A percentile compares a stretch with the other conserved stretches of the same genome.
Evolutionary conservation across 768 basidiomycete species (phyloP).

Genomic region (Tulasnella sp.): DNA sequence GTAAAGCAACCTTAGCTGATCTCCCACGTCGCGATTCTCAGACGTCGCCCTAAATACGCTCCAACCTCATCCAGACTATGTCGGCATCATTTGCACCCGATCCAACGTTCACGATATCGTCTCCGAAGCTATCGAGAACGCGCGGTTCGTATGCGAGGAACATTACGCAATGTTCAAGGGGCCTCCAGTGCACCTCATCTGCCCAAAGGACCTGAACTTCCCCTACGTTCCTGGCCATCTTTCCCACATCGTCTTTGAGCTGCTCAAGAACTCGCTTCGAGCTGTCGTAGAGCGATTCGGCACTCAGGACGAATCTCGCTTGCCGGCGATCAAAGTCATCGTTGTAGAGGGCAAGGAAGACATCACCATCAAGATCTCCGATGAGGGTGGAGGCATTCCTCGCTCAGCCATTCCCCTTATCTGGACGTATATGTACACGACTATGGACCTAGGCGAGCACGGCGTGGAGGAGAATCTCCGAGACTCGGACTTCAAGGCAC

Average conservation of each 20-base stretch:
- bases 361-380: constrained; percentile 98
- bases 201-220: constrained; percentile 82
- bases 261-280: constrained; percentile 95
- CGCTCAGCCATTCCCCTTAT: constrained; percentile 87
- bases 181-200: constrained; percentile 95
- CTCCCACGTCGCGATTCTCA: constrained; percentile 42
- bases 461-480: constrained; percentile 61
- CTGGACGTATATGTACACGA: constrained; percentile 99
- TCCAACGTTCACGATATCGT: constrained; percentile 96
- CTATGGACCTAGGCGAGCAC: constrained; percentile 59
- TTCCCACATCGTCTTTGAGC: constrained; percentile 96
- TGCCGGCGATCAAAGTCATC: constrained; percentile 90
- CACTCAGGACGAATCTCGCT: constrained; percentile 71
- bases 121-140: constrained; percentile 98
- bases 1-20: not conserved
- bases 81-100: constrained; percentile 96
- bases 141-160: constrained; percentile 83
- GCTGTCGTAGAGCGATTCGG: constrained; percentile 95
- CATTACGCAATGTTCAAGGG: constrained; percentile 93
- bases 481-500: constrained; percentile 90
- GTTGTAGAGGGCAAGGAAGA: constrained; percentile 96
- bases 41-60: constrained; percentile 95
- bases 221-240: constrained; percentile 96
- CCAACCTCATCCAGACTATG: constrained; percentile 86
- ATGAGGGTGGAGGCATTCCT: constrained; percentile 95